Evolutionary conservation across 139 green algal genomes (phyloP), one percentile per base, ranked within the genome.

Genomic region (Zygnema cylindricum): DNA sequence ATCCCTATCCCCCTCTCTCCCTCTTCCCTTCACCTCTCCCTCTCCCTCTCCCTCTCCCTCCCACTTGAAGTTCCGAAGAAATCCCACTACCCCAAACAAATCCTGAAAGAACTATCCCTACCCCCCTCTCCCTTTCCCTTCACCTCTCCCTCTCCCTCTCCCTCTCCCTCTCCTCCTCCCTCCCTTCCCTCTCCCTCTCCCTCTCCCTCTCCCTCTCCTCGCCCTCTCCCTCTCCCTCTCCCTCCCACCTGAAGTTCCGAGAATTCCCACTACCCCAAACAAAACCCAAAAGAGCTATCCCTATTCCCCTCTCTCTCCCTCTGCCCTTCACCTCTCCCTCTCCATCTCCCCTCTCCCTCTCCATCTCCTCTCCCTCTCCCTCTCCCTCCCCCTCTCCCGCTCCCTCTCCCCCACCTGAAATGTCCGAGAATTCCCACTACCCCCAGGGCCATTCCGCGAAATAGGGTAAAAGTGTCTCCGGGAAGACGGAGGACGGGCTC

Each of bases 401-500:
- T n/a, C n/a, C n/a, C n/a, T n/a, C n/a, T n/a, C n/a, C n/a, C 82
- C 89, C 76, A 89, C 86, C 86, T 96, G 87, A 98, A 98, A 93
- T 99, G 98, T 22, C 98, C 98, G 41, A 99, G 93, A 76, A 99
- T 99, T 79, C 98, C 97, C 0, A 96, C 96, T 2, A 99, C 97
- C 3, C 96, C 97, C n/a, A 99, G 93, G 0, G 96, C 93, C 96
- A 99, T 99, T 86, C 98, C 98, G 0, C 97, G 96, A 95, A 99
- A 99, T 91, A 99, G 99, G n/a, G 97, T 99, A 94, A 96, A 99
- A 0, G 97, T 99, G 93, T 99, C 97, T 3, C 97, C 97, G 63
- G 99, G 97, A 79, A 54, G 49, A 77, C 41, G 82, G 36, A 42
- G 73, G 36, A 84, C 32, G 54, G 41, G 63, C 63, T 90, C 91